A percentile compares a stretch with the other conserved stretches of the same genome.
phyloP scores from a whole-genome alignment of 2,329 filamentous ascomycete genomes.

The Claviceps sp. region DNA sequence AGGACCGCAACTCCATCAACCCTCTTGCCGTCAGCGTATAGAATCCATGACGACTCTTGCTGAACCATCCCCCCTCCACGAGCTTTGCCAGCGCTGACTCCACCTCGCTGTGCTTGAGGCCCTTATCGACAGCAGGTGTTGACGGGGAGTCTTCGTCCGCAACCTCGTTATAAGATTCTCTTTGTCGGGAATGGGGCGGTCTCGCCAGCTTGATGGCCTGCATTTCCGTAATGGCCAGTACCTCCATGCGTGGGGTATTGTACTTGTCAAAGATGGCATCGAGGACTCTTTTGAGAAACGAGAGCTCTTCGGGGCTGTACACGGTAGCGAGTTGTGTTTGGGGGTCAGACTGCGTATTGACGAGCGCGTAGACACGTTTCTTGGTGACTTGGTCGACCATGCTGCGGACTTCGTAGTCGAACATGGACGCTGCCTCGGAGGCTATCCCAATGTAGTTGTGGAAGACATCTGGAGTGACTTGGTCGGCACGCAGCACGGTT shows the following conservation, averaged over 20 bases:
- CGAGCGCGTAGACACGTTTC: constrained; percentile 63
- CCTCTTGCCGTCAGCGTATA: constrained; percentile 66
- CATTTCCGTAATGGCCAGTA: constrained; percentile 68
- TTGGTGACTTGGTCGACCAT: constrained; percentile 54
- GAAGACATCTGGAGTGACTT: constrained; percentile 58
- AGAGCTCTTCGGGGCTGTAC: constrained; percentile 69
- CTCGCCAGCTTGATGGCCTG: constrained; percentile 61
- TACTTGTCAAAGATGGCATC: constrained; percentile 86
- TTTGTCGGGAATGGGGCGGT: constrained; percentile 26
- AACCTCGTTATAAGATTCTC: constrained; percentile 19
- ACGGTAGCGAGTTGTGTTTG: constrained; percentile 78
- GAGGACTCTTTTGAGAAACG: constrained; percentile 75
- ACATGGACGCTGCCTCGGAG: constrained; percentile 58
- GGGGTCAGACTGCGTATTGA: constrained; percentile 77
- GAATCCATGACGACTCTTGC: constrained; percentile 56
- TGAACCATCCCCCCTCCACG: constrained; percentile 72
- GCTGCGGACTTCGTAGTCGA: constrained; percentile 80
- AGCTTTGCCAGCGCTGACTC: constrained; percentile 58
- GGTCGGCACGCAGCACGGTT: constrained; percentile 35
- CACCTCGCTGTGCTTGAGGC: constrained; percentile 64
- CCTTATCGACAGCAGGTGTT: constrained; percentile 24
- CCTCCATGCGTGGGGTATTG: constrained; percentile 68
- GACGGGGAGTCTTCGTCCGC: constrained; percentile 18
- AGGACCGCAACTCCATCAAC: constrained; percentile 71
- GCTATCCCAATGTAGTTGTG: constrained; percentile 54